Base-by-base conservation (phyloP, 441 rosid species). In the Cnidoscolus chayamansa region DNA sequence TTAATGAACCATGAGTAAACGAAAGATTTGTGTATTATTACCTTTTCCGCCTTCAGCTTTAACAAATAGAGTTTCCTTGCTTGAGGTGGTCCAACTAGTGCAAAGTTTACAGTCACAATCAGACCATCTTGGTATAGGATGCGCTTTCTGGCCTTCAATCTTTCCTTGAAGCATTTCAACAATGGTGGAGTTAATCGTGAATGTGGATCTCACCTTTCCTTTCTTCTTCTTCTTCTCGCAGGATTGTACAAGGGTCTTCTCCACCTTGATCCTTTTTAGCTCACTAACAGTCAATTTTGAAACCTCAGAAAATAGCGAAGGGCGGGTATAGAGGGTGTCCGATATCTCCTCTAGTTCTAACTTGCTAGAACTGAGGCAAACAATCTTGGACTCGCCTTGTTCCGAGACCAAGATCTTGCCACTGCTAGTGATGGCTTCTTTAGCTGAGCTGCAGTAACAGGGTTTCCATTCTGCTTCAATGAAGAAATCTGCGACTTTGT, bases 401-500 rank as follows among this genome's bases (percentile, higher is more conserved):
- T 83, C 97, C n/a, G 96, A 88, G 58, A 92, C 86, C 30, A 94
- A 76, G 83, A 94, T 92, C 77, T 88, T 89, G 12, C 97, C 94
- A 10, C 88, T 79, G 74, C 84, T 72, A 3, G 86, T 85, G 56
- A 88, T 86, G 70, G 86, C 90, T 72, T 86, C 92, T 78, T 82
- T 87, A 17, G 89, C 78, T 0, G 96, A 86, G 57, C 83, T 78
- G 73, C 99, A 88, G 71, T 89, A 90, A 78, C 98, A 88, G 54
- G 93, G 90, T 85, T 88, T 89, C 92, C 94, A 86, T 72, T 92
- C 92, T 19, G 94, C 84, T 80, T 94, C 98, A 49, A 87, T 77
- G 73, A 88, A 71, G 81, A 89, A 87, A 68, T 94, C 98, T 0
- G 76, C 87, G 13, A 79, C 79, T 80, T 88, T 91, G 88, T 86